Base-by-base conservation (phyloP, 805 yeast genomes). In the Clavispora santaluciae region DNA sequence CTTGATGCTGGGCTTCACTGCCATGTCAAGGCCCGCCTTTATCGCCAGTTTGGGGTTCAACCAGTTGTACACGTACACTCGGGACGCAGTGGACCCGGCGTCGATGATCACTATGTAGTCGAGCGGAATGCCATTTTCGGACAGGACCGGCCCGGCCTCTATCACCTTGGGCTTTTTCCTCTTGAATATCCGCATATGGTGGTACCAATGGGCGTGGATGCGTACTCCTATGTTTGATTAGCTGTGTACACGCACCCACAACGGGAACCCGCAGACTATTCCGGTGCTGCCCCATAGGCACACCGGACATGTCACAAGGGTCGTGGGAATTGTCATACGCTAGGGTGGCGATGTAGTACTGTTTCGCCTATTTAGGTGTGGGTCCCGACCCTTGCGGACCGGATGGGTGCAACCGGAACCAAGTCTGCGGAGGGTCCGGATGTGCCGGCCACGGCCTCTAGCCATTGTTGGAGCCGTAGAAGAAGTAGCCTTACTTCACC, bases 41-140 rank as follows among this genome's bases (percentile, higher is more conserved):
- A 65, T 44, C 5, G 66, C 63, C 22, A 50, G 46, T 7, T 51
- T 44, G 0, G 77, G 68, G 39, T 73, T 71, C 31, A 65, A 55
- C 79, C 80, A 82, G 41, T 73, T 68, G 59, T 81, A 81, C 1
- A 81, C 69, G 49, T 68, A 78, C 0, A 81, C 84, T 15, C 86
- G 56, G 0, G 84, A 74, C 0, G 86, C 86, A 42, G 72, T 78
- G 3, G 85, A 78, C 0, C 87, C 86, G 1, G 85, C 76, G 56
- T 81, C 87, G 2, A 81, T 72, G 4, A 81, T 67, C 2, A 81
- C 70, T 3, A 80, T 73, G 53, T 79, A 81, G 54, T 81, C 79
- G 43, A 74, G 76, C 1, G 83, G 83, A 1, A 72, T 57, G 2
- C 74, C 75, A 2, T 68, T 55, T 2, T 56, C 50, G 39, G 72